Evolutionary conservation across 306 rosid genomes (phyloP), one percentile per base, ranked within the genome.

Genomic region (Argentina anserina): DNA sequence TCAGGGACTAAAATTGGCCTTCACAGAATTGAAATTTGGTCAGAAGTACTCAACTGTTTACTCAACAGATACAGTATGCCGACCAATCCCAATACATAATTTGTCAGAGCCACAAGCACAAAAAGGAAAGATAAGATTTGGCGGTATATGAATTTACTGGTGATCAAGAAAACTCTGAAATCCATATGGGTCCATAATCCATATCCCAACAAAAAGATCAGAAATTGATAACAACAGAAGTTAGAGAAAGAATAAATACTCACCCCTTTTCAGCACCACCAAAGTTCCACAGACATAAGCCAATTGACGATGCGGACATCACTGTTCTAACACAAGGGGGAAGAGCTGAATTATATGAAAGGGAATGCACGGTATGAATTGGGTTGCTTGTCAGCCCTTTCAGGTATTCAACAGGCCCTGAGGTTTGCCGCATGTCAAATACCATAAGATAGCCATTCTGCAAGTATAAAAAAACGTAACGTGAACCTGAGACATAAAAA

Each of bases 371-470:
- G 1, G 90, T 83, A 84, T 94, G 98, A 78, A 94, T 86, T 58
- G 95, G 98, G 83, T 90, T 85, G 81, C 69, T 62, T 53, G 95
- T 84, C 80, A 78, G 71, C 40, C 97, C 98, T 75, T 47, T 81
- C 18, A 82, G 66, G 67, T 74, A 81, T 74, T 84, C 86, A 73
- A 91, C 43, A 37, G 98, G 92, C n/a, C 92, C 88, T 41, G 71
- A 75, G 72, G 95, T 94, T 82, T 83, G 91, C 66, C 97, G 96
- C 85, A 84, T 69, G 78, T 94, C 98, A 69, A 94, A 91, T 80
- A 81, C 91, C 84, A 82, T 52, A 73, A 94, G 79, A 60, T 78
- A 88, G 61, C 98, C 98, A 86, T 88, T 91, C 98, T 94, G 90
- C 86, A 80, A 74, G 62, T 42, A 61, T 9, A 55, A 59, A 55